Evolutionary conservation across 2,329 filamentous ascomycete genomes (phyloP), one percentile per base, ranked within the genome.

Genomic region (Mariannaea sp.): DNA sequence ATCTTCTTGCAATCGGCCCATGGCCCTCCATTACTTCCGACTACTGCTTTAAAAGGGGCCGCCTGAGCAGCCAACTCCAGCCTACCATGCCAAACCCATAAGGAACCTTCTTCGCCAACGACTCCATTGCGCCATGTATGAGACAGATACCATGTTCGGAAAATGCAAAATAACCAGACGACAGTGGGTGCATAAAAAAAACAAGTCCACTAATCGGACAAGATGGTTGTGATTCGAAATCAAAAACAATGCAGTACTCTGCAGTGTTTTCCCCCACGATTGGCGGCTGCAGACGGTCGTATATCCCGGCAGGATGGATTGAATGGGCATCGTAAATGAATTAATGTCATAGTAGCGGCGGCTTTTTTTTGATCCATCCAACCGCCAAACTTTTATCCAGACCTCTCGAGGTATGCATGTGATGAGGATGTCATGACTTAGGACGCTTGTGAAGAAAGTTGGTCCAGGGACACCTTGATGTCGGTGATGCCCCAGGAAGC

Each of bases 401-500:
- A 61, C 44, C 40, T 51, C 60, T 53, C 55, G 59, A 58, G 56
- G 49, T 33, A 12, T 41, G 24, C 24, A 49, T 53, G 55, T 57
- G 45, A 46, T 55, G 53, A 49, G 53, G 49, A 43, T 47, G 27
- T 17, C 35, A 42, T 55, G 49, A 57, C 59, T 39, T 19, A 35
- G 35, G 32, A 29, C 52, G 50, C 47, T 63, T 62, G 61, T 72
- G 65, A 68, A 70, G 65, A 69, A 70, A 73, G 66, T 59, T 83
- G 76, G 56, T 84, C 81, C 54, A 83, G 72, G 38, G 76, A 74
- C 47, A 80, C 64, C 38, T 78, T 70, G 19, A 74, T 73, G 55
- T 83, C 77, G 22, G 70, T 70, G 56, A 87, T 78, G 56, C 80
- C 81, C 55, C 85, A 84, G 46, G 77, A 68, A 22, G 71, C 66